These are phyloP conservation scores for Cornus controversa DNA, from an alignment of 148 eudicot genomes.

Conservation along the genomic window DNA sequence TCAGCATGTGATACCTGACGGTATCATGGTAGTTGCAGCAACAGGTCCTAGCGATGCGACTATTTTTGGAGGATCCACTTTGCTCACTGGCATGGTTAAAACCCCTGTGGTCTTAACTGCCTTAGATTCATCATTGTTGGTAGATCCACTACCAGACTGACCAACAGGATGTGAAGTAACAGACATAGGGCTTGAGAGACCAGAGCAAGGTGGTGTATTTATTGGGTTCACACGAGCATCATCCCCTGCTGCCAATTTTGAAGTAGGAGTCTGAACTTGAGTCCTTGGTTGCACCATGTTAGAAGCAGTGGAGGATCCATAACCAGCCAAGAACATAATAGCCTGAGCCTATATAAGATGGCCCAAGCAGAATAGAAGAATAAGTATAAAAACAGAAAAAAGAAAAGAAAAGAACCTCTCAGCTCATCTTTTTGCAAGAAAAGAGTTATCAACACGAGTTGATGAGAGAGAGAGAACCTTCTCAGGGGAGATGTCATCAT, in stretches of 20 bases:
- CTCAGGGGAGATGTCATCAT: slow-evolving; percentile 53
- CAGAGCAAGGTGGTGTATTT: slow-evolving; percentile 27
- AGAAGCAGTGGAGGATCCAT: slow-evolving; percentile 18
- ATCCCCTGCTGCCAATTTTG: slow-evolving; percentile 27
- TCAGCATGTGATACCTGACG: slow-evolving; percentile 38
- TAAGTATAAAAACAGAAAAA: too few species aligned
- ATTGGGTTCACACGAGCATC: slow-evolving; percentile 14
- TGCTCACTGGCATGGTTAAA: slow-evolving; percentile 14
- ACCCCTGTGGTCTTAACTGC: slow-evolving; percentile 27
- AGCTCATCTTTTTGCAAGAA: background rate
- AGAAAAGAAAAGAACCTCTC: background rate
- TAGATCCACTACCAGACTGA: slow-evolving; percentile 26
- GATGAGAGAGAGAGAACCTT: slow-evolving; percentile 32
- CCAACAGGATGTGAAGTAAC: slow-evolving; percentile 41
- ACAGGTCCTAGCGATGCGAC: slow-evolving; percentile 30
- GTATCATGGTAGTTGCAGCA: slow-evolving; percentile 36
- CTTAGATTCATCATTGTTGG: slow-evolving; percentile 27
- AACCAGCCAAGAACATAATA: slow-evolving; percentile 63
- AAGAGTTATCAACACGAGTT: too few species aligned
- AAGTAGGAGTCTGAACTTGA: slow-evolving; percentile 29
- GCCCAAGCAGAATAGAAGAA: too few species aligned
- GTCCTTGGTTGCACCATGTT: slow-evolving; percentile 28
- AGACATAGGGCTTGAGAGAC: slow-evolving; percentile 39
- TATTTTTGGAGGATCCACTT: slow-evolving; percentile 28
- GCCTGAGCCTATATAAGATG: slow-evolving; percentile 53